Conservation (phyloP, 192 early-diverging fungal species). For the Linnemannia zychae region DNA sequence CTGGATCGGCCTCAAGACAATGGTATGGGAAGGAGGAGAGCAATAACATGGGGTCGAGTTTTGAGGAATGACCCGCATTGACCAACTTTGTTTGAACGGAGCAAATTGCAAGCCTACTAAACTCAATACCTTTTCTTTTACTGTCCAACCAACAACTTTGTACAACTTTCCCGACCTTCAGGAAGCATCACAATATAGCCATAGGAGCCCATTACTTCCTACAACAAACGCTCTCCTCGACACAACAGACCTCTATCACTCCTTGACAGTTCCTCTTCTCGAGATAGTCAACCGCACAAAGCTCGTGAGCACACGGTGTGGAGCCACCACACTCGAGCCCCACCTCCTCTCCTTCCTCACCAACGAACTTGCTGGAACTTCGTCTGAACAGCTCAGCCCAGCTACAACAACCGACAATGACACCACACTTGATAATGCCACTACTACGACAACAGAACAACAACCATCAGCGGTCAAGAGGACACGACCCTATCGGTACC, state of each 20-base stretch:
- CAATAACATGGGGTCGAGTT: no score
- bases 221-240: constrained; percentile 24
- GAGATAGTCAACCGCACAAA: constrained; percentile 18
- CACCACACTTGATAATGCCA: background rate
- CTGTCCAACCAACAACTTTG: background rate
- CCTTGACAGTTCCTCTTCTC: constrained; percentile 22
- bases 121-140: background rate
- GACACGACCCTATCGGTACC: constrained; percentile 6
- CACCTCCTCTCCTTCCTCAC: constrained; percentile 37
- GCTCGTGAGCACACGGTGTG: constrained; percentile 21
- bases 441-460: background rate
- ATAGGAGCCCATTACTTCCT: constrained; percentile 13
- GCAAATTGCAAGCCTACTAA: background rate
- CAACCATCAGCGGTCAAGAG: no score
- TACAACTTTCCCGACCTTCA: background rate
- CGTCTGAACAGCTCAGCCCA: background rate
- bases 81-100: background rate
- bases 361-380: constrained; percentile 19
- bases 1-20: constrained; percentile 13
- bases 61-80: background rate
- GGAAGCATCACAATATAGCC: constrained; percentile 6
- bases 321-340: constrained; percentile 17
- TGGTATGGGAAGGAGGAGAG: constrained; percentile 13
- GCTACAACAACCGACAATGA: background rate
- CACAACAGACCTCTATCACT: constrained; percentile 28